Evolutionary conservation across 305 asterid species (phyloP), one percentile per base, ranked within the genome.

Genomic region (Fraxinus nigra): DNA sequence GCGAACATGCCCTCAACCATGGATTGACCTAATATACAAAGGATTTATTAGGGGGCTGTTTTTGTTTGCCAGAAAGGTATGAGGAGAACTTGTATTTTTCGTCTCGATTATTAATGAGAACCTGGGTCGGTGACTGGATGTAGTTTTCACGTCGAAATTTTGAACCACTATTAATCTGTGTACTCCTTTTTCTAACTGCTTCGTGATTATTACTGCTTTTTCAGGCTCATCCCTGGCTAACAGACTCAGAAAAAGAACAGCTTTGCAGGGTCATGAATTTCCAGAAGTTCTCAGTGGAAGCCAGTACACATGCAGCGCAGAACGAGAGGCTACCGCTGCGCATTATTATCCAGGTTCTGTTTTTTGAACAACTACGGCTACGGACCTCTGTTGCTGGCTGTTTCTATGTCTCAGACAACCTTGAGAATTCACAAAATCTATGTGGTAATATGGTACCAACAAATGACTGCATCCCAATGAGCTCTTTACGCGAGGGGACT

Each of bases 201-300:
- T 63, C 33, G 7, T 63, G 72, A 63, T 63, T 8, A 24, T 63
- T 63, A 3, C 28, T 56, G 65, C 28, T 22, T 63, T 63, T 63
- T 75, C 61, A 75, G 78, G 78, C 78, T n/a, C 78, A 75, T 75
- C 78, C 78, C 56, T 75, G 78, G 78, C 61, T 75, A 9, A 75
- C 61, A 10, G 78, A 75, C 59, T 38, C 78, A 4, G 78, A 75
- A 40, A 75, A 30, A 38, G 78, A 75, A 7, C 63, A 75, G 56
- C 51, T 75, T 28, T 75, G 61, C 61, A 26, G 78, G 18, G 22
- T 75, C 26, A 75, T 75, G 78, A 38, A 75, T 75, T 75, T 43
- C 63, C 78, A 75, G n/a, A 75, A 75, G 63, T 48, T 75, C 33
- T 75, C 78, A 75, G 51, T 75, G 34, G 78, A 75, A 43, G 78